phyloP scores from a whole-genome alignment of 768 basidiomycete species.

The Thelephora aurantiotincta region DNA sequence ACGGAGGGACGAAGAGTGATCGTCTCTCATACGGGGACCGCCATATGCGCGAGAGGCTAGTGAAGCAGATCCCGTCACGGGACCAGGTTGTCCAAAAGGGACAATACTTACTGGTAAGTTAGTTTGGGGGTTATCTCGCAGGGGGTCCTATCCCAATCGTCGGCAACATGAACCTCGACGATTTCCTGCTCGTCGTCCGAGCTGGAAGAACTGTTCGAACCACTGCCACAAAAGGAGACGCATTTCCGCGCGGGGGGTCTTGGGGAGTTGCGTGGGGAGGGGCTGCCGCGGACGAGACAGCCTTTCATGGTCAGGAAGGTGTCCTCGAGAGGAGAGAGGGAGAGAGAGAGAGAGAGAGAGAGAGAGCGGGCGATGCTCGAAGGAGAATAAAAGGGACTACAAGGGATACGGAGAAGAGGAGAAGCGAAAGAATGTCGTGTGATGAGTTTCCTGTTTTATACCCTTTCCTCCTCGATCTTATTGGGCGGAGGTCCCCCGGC shows the following conservation, averaged over 20 bases:
- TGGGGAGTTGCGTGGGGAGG: neutral
- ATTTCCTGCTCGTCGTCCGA: conserved; percentile 24
- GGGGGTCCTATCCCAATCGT: conserved; percentile 73
- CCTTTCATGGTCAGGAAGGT: neutral
- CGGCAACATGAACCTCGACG: conserved; percentile 49
- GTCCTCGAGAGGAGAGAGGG: too few relatives aligned
- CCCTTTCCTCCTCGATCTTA: too few relatives aligned
- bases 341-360: too few relatives aligned
- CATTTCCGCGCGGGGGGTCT: conserved; percentile 25
- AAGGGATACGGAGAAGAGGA: too few relatives aligned
- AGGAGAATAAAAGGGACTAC: too few relatives aligned
- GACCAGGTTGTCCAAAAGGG: neutral
- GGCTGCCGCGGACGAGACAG: neutral
- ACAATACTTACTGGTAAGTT: conserved; percentile 44
- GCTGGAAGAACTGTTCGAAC: neutral
- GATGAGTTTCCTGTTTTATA: too few relatives aligned
- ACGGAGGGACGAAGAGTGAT: neutral
- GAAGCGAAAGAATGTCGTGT: too few relatives aligned
- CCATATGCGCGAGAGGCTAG: neutral
- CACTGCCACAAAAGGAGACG: conserved; percentile 38
- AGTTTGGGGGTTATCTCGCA: conserved; percentile 46
- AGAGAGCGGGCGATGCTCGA: too few relatives aligned
- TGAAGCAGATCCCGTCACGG: neutral
- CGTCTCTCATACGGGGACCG: neutral
- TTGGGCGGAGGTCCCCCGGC: too few relatives aligned